These are phyloP conservation scores for Phialophora tarda DNA, from an alignment of 2,329 filamentous ascomycete species.

Conservation along the genomic window DNA sequence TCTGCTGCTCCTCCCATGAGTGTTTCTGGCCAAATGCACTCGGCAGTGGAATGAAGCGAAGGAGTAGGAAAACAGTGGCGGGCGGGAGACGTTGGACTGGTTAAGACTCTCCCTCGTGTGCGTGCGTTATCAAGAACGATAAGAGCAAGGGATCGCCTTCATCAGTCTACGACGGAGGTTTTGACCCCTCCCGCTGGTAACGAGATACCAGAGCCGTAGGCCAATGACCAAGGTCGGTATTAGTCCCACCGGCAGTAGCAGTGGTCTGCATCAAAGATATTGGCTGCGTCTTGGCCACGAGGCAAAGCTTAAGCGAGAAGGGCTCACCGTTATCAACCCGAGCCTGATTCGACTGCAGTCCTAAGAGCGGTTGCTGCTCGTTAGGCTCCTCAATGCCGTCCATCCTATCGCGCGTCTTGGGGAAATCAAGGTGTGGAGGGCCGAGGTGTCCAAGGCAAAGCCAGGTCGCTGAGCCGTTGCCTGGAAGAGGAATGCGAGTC, in stretches of 20 bases:
- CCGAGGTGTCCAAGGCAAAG: not conserved
- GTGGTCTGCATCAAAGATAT: not conserved
- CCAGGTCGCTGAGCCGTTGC: constrained; percentile 13
- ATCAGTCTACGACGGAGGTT: constrained; percentile 10
- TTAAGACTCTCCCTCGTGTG: not conserved
- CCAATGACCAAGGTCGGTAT: constrained; percentile 8
- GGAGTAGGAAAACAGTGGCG: not conserved
- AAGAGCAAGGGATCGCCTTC: constrained; percentile 15
- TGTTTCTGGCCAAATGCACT: not conserved
- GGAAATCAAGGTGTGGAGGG: not conserved
- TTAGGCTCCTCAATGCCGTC: constrained; percentile 11
- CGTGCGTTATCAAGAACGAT: constrained; percentile 26
- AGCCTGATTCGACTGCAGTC: constrained; percentile 11
- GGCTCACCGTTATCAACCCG: constrained; percentile 9
- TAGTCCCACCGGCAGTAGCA: not conserved
- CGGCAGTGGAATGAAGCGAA: not conserved
- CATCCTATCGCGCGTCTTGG: constrained; percentile 16
- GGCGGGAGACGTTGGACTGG: constrained; percentile 6
- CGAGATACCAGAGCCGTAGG: constrained; percentile 17
- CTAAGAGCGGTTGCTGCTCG: constrained; percentile 16
- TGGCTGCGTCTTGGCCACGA: constrained; percentile 13
- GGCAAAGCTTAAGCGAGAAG: constrained; percentile 4
- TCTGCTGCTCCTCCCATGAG: constrained; percentile 45
- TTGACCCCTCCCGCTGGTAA: constrained; percentile 25
- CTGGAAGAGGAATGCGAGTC: constrained; percentile 14